Percentiles rank a stretch among this genome's conserved stretches.
Conservation (phyloP, 345 rosid species). For the Populus ilicifolia region DNA sequence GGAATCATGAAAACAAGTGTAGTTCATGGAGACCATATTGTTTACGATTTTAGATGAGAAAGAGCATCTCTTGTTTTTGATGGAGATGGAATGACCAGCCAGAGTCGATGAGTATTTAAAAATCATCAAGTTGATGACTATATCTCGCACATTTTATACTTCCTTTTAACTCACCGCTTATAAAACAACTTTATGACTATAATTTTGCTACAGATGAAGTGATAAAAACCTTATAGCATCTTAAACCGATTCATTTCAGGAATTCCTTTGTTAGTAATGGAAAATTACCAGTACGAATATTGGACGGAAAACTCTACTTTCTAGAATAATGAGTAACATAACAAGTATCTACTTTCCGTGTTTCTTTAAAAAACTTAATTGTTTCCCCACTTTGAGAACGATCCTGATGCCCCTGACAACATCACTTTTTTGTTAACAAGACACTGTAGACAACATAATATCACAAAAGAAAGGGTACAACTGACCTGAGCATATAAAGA, state of each 20-base stretch:
- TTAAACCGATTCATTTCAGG: not conserved
- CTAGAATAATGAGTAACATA: not conserved
- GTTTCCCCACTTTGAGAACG: conserved; percentile 11
- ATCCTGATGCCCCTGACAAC: conserved; percentile 27
- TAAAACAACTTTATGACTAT: not conserved
- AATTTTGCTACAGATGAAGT: not conserved
- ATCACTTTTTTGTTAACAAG: conserved; percentile 9
- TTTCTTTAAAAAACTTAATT: conserved; percentile 18
- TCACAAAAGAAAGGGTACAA: not conserved
- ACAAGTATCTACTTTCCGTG: not conserved
- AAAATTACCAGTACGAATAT: not conserved
- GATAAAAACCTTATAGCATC: not conserved
- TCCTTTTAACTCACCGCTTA: not conserved
- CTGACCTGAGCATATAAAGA: conserved; percentile 46
- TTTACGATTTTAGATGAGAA: not conserved
- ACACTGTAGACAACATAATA: not conserved
- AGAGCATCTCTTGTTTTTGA: not conserved
- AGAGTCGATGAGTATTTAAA: not conserved
- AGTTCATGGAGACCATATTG: not conserved
- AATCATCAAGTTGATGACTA: not conserved
- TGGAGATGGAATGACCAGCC: not conserved
- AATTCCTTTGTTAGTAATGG: not conserved
- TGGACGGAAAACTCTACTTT: not conserved
- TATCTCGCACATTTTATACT: not conserved
- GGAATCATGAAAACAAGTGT: not conserved